Evolutionary conservation across 768 basidiomycete species (phyloP), one percentile per base, ranked within the genome.

Genomic region (Boletus edulis): DNA sequence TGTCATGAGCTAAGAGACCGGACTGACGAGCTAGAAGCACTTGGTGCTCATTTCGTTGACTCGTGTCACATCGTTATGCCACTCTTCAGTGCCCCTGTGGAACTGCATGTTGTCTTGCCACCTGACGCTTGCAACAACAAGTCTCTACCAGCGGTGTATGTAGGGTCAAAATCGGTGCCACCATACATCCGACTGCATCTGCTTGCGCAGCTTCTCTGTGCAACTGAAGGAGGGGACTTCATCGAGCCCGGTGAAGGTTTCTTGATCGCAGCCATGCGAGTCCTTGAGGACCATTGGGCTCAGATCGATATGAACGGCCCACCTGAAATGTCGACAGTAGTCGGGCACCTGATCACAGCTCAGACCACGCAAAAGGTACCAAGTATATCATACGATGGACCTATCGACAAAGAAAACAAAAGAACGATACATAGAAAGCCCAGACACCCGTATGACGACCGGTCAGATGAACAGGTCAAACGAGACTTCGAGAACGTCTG

Each of bases 121-220:
- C 39, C 58, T 40, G 55, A 51, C 32, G 56, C 72, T 5, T 66
- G 74, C 20, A 0, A 76, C 77, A 60, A 76, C 76, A 68, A 81
- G 70, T 63, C 78, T 62, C 55, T 78, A 59, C 81, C 86, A 0
- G 83, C 91, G 0, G 82, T 94, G 72, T 96, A 87, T 67, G 67
- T 96, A 50, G 80, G 86, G 1, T 92, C 91, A 1, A 64, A 73
- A 1, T 79, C 81, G 1, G 75, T 87, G 5, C 82, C 94, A 0
- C 81, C 91, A 2, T 96, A 96, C 68, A 75, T 95, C 52, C 85
- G 91, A 20, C 80, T 96, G 5, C 86, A 95, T 64, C 78, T 97
- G n/a, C 78, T 91, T 34, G 80, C 85, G 5, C 74, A 74, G 24
- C 73, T 94, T 18, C 75, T 94, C n/a, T 50, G 67, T 6, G 80